phyloP scores from a whole-genome alignment of 441 rosid species.

The Iberis amara region DNA sequence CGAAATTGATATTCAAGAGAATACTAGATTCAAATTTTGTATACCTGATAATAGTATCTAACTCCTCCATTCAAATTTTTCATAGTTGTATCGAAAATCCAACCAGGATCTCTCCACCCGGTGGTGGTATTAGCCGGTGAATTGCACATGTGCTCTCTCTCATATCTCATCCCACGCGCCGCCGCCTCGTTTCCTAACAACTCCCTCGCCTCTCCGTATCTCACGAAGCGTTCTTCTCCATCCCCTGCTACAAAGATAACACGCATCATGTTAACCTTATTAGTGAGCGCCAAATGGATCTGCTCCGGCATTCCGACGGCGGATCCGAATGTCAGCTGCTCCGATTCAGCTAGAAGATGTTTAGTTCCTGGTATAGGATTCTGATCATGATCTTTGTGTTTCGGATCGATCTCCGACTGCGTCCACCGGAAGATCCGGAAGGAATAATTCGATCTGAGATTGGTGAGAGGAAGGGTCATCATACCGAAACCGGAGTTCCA shows the following conservation, averaged over 20 bases:
- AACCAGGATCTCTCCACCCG: conserved; percentile 95
- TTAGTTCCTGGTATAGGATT: conserved; percentile 74
- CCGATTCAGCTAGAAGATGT: conserved; percentile 49
- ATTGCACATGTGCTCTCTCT: conserved; percentile 72
- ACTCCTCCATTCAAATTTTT: conserved; percentile 51
- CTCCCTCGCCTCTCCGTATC: conserved; percentile 57
- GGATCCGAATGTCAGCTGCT: conserved; percentile 38
- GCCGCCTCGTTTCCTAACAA: conserved; percentile 31
- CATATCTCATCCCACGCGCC: conserved; percentile 62
- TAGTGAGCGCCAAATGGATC: conserved; percentile 64
- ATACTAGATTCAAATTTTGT: background rate
- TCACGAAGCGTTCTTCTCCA: conserved; percentile 52
- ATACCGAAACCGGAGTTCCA: conserved; percentile 68
- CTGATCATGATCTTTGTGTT: conserved; percentile 61
- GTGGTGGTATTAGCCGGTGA: conserved; percentile 59
- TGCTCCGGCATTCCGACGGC: conserved; percentile 59
- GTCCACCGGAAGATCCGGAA: conserved; percentile 87
- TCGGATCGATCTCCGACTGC: conserved; percentile 48
- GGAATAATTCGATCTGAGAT: conserved; percentile 65
- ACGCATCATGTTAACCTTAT: conserved; percentile 59
- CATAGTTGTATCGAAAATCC: conserved; percentile 61
- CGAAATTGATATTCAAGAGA: background rate
- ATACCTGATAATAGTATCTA: conserved; percentile 72
- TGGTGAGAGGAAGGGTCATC: conserved; percentile 55
- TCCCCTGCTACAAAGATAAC: conserved; percentile 71